Evolutionary conservation across 1,139 yeast genomes (phyloP), one percentile per base, ranked within the genome.

Genomic region (Nakaseomyces glabratus): DNA sequence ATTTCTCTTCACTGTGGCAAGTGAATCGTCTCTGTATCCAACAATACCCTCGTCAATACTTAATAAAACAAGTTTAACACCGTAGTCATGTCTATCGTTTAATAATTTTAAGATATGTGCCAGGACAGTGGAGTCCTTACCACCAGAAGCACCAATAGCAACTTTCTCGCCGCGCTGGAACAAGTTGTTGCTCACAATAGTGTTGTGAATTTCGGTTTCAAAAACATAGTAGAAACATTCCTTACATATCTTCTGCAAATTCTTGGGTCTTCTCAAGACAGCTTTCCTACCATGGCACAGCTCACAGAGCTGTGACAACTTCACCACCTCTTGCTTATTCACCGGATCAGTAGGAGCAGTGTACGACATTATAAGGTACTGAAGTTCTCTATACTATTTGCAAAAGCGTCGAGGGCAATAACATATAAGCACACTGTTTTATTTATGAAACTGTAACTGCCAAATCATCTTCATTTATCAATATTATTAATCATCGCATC

Each of bases 71-170:
- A 93, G 71, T 23, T 82, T 69, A 13, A 93, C 69, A 0, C 95
- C 95, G 57, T 93, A 93, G 50, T 82, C 63, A 59, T 90, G 75
- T 39, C 96, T 64, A 51, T 86, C 96, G 55, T 93, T 93, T 41
- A 93, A 63, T 0, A 90, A 73, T 53, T 86, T 90, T 61, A 93
- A 62, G 1, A 93, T 73, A 33, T 90, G 76, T 0, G 98, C 98
- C 23, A 93, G 62, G 1, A 93, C 98, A 0, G 98, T 93, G 4
- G 96, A 85, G 55, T 93, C 99, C 52, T 93, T 93, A 34, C 99
- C 99, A 16, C 99, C 99, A 1, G 95, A 84, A 0, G 98, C 98
- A 10, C 99, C 98, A 18, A 93, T 88, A 11, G 97, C 98, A 2
- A 93, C 90, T 24, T 65, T 69, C 52, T 93, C 98, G 11, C 96